Evolutionary conservation across 1,139 yeast genomes (phyloP), one percentile per base, ranked within the genome.

Genomic region (Candida glucosophila): DNA sequence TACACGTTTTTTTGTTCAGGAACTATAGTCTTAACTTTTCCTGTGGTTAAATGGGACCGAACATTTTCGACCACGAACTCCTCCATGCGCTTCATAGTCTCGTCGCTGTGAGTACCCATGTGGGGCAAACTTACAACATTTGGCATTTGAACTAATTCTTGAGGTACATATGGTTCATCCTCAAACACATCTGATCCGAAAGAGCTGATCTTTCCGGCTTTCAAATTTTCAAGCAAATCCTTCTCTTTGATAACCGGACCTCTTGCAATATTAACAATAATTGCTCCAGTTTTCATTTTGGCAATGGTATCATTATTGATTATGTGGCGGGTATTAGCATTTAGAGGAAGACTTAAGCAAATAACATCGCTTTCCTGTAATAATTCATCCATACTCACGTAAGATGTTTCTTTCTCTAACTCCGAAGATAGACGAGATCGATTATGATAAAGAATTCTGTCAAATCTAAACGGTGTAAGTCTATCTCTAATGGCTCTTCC

Each of bases 181-280:
- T 83, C 95, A 52, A 73, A 80, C 17, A 86, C 96, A 48, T 86
- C 96, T 21, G 86, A 52, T 10, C 90, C 94, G 36, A 77, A 81
- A 7, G 78, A 56, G 22, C 78, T 74, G 22, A 86, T 69, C 41
- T 81, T 76, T 12, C 93, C 92, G 2, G 62, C 49, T 40, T 77
- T 71, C 41, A 86, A 61, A 8, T 75, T 73, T 12, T 62, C 63
- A 6, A 76, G 67, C 31, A 86, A 52, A 5, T 77, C 78, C 7
- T 50, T 42, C 42, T 81, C 90, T 42, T 80, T 78, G 36, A 81
- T 73, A 16, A 81, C 73, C n/a, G 80, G 78, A 17, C 88, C 88
- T 43, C 88, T 64, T 5, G 86, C 82, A 14, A 83, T 77, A 47
- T 78, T 78, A 28, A 77, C 67, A 19, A 78, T 52, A 10, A 76